Base-by-base conservation (phyloP, 306 rosid genomes). In the Glycine latifolia region DNA sequence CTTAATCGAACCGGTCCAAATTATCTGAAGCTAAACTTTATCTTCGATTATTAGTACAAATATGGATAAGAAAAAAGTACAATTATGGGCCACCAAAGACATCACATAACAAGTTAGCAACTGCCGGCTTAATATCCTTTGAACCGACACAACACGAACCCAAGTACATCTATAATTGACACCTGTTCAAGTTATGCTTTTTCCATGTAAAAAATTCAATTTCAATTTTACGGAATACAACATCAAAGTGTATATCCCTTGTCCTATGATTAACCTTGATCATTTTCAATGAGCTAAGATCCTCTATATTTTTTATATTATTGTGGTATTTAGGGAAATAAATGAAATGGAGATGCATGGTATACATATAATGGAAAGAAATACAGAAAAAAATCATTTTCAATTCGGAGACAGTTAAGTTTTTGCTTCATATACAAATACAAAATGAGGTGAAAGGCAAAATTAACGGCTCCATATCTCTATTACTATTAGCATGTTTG, bases 401-500 rank as follows among this genome's bases (percentile, higher is more conserved):
- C 2, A 8, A 47, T 8, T 47, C 17, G 8, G n/a, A 52, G 58
- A 71, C 3, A 31, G 41, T 75, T 82, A 67, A 60, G n/a, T 3
- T 11, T 71, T 78, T 74, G 79, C 85, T 83, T 83, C 26, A 35
- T 33, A 33, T 1, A 17, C n/a, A 26, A 26, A 26, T 26, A 26
- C 31, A 85, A 87, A 61, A 67, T 41, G 5, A 13, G 68, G 39
- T 85, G 82, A 66, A 80, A 43, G 67, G 68, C 14, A 62, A 76
- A 67, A 41, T 10, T 67, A 67, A 26, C 1, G 31, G 31, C 31
- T 26, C 31, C 31, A 26, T 2, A 26, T 26, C 31, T 26, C 2
- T 26, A 26, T 26, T 26, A 26, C 31, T 26, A 26, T 26, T 1
- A 26, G 31, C 4, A 89, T 78, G 83, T 48, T 61, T 85, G 37